Base-by-base conservation (phyloP, 2,329 filamentous ascomycete species). In the Periconia sp. region DNA sequence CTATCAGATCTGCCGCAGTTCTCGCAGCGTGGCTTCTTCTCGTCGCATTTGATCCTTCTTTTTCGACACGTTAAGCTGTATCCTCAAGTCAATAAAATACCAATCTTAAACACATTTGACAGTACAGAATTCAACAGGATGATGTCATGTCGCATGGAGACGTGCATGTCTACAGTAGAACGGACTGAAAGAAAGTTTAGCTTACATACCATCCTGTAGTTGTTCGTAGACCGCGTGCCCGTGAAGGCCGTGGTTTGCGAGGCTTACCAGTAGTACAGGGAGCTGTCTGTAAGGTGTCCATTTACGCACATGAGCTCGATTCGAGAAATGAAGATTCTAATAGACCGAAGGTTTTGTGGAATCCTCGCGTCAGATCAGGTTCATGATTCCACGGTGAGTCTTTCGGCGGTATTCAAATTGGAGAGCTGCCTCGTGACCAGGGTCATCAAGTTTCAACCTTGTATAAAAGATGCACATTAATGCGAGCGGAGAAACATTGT, bases 31-130 rank as follows among this genome's bases (percentile, higher is more conserved):
- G 76, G 78, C 56, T 73, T 76, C 35, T 68, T 68, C 65, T 81
- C 79, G 57, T 80, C 79, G 61, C 79, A 82, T 66, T 82, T 82
- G 62, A 81, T 78, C 55, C 80, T 76, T 52, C 79, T 69, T 53
- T 72, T 72, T 46, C 77, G 75, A 59, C 78, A 80, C 14, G 75
- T 77, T 43, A 77, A 64, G 57, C 75, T 78, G 57, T 9, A 17
- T 46, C 18, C 6, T n/a, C 27, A 44, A 2, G 23, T 5, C 8
- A 27, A 27, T 27, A 8, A 27, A 27, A 5, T 27, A 27, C 8
- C 23, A 27, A n/a, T n/a, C n/a, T n/a, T n/a, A n/a, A n/a, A 8
- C 23, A 27, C 23, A 27, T 5, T 8, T 27, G 23, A 3, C 23
- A 27, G 23, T 5, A 27, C 3, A 27, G 8, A 27, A 27, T 27